phyloP scores from a whole-genome alignment of 805 yeast genomes.

The Citeromyces matritensis region DNA sequence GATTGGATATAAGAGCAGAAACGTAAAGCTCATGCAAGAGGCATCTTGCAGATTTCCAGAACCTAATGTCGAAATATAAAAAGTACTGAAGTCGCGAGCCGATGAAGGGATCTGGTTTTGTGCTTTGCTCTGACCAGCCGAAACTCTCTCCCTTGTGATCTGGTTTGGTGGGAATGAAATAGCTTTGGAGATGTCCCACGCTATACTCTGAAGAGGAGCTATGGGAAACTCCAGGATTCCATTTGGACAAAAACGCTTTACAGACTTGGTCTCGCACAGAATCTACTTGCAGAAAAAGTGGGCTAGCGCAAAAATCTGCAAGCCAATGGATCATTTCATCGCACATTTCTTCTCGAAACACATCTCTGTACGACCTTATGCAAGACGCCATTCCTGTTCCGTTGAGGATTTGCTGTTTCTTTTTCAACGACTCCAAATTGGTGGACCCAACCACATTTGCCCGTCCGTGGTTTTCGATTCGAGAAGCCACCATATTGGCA shows the following conservation, averaged over 20 bases:
- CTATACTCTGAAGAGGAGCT: not conserved
- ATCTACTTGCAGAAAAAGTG: conserved; percentile 31
- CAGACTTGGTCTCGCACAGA: conserved; percentile 35
- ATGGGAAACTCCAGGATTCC: conserved; percentile 37
- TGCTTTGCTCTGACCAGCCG: not conserved
- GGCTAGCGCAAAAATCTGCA: conserved; percentile 36
- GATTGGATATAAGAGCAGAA: conserved; percentile 46
- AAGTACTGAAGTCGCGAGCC: conserved; percentile 48
- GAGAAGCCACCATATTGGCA: conserved; percentile 58
- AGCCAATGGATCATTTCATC: conserved; percentile 60
- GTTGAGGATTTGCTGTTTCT: conserved; percentile 38
- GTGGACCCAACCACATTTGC: conserved; percentile 51
- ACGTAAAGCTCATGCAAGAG: conserved; percentile 51
- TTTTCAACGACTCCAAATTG: conserved; percentile 30
- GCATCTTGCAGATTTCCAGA: conserved; percentile 50
- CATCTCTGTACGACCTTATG: conserved; percentile 52
- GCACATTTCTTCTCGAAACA: conserved; percentile 70
- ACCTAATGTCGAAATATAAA: conserved; percentile 51
- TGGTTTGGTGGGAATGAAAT: not conserved
- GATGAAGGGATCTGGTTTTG: conserved; percentile 4
- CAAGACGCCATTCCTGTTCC: conserved; percentile 54
- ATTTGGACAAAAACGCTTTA: conserved; percentile 40
- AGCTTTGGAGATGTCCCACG: not conserved
- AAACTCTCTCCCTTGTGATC: not conserved
- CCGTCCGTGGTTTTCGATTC: conserved; percentile 49